phyloP scores from a whole-genome alignment of 1,284 basidiomycete genomes.

The Porphyrellus sp. region DNA sequence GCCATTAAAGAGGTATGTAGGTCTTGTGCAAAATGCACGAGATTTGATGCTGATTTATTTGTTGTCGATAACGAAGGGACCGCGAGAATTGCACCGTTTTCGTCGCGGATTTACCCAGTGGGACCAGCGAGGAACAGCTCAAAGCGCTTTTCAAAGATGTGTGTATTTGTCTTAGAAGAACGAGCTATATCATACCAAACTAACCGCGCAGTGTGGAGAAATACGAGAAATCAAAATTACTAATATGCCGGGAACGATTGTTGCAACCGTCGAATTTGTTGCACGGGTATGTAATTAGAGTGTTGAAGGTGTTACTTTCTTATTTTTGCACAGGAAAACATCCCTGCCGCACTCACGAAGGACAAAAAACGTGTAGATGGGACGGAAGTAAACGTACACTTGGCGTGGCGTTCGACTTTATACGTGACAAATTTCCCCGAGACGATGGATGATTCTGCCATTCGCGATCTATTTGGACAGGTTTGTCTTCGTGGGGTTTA shows the following conservation, averaged over 20 bases:
- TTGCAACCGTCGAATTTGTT: conserved; percentile 80
- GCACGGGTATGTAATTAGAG: conserved; percentile 50
- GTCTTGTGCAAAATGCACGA: conserved; percentile 8
- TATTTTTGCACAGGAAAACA: conserved; percentile 53
- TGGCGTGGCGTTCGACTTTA: conserved; percentile 92
- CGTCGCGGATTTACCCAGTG: conserved; percentile 66
- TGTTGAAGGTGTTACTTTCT: background rate
- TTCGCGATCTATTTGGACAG: conserved; percentile 77
- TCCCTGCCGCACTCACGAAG: conserved; percentile 86
- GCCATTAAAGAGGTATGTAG: conserved; percentile 61
- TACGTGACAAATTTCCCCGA: conserved; percentile 97
- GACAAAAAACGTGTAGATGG: conserved; percentile 85
- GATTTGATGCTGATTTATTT: background rate
- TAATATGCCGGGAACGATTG: conserved; percentile 50
- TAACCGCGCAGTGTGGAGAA: conserved; percentile 66
- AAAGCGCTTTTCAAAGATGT: conserved; percentile 81
- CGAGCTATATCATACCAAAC: conserved; percentile 8
- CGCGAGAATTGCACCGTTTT: conserved; percentile 94
- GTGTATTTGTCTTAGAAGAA: conserved; percentile 32
- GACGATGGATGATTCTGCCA: conserved; percentile 71
- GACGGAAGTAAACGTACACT: conserved; percentile 75
- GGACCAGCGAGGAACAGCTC: conserved; percentile 66
- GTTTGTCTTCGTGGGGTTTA: conserved; percentile 40
- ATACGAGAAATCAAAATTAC: conserved; percentile 80
- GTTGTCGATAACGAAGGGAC: conserved; percentile 55